Base-by-base conservation (phyloP, 805 yeast species). In the Hanseniaspora occidentalis region DNA sequence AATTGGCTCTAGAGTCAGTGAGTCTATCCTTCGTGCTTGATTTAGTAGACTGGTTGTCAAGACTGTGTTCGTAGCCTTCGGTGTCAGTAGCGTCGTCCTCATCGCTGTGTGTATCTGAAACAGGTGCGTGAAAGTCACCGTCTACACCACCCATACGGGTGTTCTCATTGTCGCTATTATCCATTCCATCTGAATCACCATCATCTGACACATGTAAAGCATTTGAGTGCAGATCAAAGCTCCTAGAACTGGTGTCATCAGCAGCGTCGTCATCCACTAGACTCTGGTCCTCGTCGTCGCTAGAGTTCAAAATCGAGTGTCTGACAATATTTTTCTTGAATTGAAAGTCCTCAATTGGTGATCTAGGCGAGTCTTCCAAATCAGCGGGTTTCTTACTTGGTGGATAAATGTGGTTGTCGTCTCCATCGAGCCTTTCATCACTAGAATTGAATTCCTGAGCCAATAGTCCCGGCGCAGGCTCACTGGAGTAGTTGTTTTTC, bases 241-340 rank as follows among this genome's bases (percentile, higher is more conserved):
- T 17, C n/a, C 17, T 31, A 21, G 27, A 16, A 25, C 40, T 31
- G 19, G 19, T 29, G 18, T 14, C 6, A 37, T 27, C 27, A 37
- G 20, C 11, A 20, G 18, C 14, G 23, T 48, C 50, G 19, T 46
- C 51, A 19, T 43, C 39, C 20, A 19, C 40, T 11, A 37, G 34
- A 26, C 22, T 26, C 13, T 38, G 43, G 4, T 26, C 31, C 11
- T 46, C 50, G 11, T 50, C 49, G 6, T 13, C 20, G 13, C 31
- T 33, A n/a, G 35, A 23, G 13, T 11, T 26, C 8, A 14, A 7
- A 8, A 26, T 7, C 9, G 39, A 37, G 7, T 29, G 29, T 19
- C 35, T 20, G 17, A 16, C 6, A 21, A 14, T 21, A 21, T 29
- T 37, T 29, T 31, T 37, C 8, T 29, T 29, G 18, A 29, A 29